Percentiles rank a stretch among this genome's conserved stretches.
Conservation (phyloP, 2,329 filamentous ascomycete genomes). For the Mariannaea sp. region DNA sequence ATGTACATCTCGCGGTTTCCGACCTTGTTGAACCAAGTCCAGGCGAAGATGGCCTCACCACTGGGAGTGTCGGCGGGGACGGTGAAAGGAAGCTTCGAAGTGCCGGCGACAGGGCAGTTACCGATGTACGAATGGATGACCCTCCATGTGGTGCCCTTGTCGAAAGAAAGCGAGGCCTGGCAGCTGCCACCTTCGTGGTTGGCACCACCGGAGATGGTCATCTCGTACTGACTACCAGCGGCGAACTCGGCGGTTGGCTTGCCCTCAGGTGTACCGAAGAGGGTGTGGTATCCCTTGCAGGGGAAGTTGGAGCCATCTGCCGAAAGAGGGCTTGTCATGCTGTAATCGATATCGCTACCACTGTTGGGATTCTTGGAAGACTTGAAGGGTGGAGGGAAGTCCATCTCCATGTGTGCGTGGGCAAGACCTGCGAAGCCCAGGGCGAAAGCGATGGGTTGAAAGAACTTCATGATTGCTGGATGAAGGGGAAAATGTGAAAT, state of each 20-base stretch:
- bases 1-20: slow-evolving; percentile 88
- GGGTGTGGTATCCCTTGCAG: slow-evolving; percentile 69
- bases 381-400: slow-evolving; percentile 55
- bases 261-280: slow-evolving; percentile 55
- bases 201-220: slow-evolving; percentile 67
- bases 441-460: slow-evolving; percentile 45
- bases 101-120: slow-evolving; percentile 53
- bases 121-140: slow-evolving; percentile 66
- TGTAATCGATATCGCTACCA: slow-evolving; percentile 65
- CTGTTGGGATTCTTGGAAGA: slow-evolving; percentile 56
- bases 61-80: slow-evolving; percentile 67
- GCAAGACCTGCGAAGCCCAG: slow-evolving; percentile 50
- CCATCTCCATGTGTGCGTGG: slow-evolving; percentile 63
- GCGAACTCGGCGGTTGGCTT: slow-evolving; percentile 63
- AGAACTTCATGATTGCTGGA: slow-evolving; percentile 49
- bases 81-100: slow-evolving; percentile 65
- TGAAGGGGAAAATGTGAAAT: slow-evolving; percentile 7
- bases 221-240: slow-evolving; percentile 65
- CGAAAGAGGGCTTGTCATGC: slow-evolving; percentile 70
- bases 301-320: slow-evolving; percentile 69
- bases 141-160: slow-evolving; percentile 70
- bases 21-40: slow-evolving; percentile 78
- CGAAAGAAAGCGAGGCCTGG: slow-evolving; percentile 75
- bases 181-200: slow-evolving; percentile 74
- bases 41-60: slow-evolving; percentile 69